Conservation (phyloP, 2,329 filamentous ascomycete species). For the Cercospora zeina region DNA sequence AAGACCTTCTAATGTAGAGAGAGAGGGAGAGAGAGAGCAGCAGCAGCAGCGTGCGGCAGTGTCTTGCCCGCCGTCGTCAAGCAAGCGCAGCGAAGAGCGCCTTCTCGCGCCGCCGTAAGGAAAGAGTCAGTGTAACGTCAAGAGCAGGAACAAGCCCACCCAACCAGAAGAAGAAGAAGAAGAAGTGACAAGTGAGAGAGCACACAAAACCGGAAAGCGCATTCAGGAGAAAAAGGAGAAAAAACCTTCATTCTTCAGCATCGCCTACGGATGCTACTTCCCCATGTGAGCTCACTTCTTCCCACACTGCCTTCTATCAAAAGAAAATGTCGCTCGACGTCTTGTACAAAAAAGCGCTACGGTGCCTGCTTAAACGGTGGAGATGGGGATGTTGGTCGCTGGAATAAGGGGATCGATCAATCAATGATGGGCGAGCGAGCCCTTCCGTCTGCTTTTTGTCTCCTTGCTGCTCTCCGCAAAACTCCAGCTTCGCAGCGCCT, state of each 20-base stretch:
- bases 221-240: not conserved
- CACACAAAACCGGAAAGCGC: not conserved
- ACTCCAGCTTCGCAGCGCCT: conserved; percentile 9
- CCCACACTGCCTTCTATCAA: not conserved
- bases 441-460: too few relatives aligned
- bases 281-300: not conserved
- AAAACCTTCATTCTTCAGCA: not conserved
- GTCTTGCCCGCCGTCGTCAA: not conserved
- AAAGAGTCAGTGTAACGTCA: not conserved
- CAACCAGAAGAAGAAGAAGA: too few relatives aligned
- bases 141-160: not conserved
- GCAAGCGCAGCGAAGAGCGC: not conserved
- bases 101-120: not conserved
- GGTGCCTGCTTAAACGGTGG: not conserved
- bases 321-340: not conserved
- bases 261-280: not conserved
- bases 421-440: not conserved
- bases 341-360: not conserved
- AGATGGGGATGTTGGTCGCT: too few relatives aligned
- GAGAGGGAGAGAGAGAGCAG: not conserved
- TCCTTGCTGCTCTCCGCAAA: not conserved
- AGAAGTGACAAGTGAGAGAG: not conserved
- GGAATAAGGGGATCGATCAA: not conserved
- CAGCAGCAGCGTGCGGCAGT: not conserved
- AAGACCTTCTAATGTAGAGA: not conserved